Evolutionary conservation across 2,329 filamentous ascomycete genomes (phyloP), one percentile per base, ranked within the genome.

Genomic region (Herpotrichia juniperi): DNA sequence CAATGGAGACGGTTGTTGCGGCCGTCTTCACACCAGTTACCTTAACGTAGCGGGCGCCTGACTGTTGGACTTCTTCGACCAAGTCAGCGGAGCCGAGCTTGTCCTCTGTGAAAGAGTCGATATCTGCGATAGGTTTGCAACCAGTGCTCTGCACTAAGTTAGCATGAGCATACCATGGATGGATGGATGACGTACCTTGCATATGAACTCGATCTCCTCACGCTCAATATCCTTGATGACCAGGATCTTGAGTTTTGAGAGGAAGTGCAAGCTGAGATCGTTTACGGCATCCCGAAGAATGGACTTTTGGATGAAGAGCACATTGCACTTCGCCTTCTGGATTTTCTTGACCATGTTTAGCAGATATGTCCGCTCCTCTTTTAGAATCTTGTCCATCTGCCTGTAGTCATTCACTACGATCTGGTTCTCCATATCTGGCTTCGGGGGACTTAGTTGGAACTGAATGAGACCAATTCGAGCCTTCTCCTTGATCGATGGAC

Each of bases 261-360:
- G 83, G 84, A 99, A 99, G 79, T 99, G 94, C 59, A 99, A 84
- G 57, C 91, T 96, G 52, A 99, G 84, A 67, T 99, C 94, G 80
- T 99, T 99, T 74, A 99, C 93, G 30, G 94, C 94, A 69, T 99
- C 94, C 65, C 94, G 88, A 53, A 99, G 86, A 66, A 99, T 99
- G 12, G 93, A 97, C 80, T 99, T 99, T 73, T 99, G 94, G 65
- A 99, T 97, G 63, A 99, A 83, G 39, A 97, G 87, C 37, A 99
- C 94, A 69, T 99, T 99, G 81, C 94, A 99, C 82, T 97, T 99
- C 63, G 94, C 93, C 84, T 97, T 99, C 81, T 97, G 97, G 78
- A 99, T 99, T 84, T 97, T 99, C 86, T 99, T 97, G 73, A 96
- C 93, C 86, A 99, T 90, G 82, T 97, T 97, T 53, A 99, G 85